Base-by-base conservation (phyloP, 2,329 filamentous ascomycete species). In the Penicillium sp. region DNA sequence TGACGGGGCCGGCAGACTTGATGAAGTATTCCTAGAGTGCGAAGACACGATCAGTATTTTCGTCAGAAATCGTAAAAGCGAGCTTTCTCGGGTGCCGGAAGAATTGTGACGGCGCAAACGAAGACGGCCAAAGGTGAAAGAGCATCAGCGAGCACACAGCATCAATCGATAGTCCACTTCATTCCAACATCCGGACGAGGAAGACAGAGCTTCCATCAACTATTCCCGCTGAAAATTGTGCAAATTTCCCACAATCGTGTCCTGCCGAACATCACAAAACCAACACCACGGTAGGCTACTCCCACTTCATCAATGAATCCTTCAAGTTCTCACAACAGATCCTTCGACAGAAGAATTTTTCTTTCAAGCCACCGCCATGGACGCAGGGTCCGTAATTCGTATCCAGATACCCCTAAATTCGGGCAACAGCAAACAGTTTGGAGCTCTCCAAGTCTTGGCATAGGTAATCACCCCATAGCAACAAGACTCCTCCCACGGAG, bases 21-120 rank as follows among this genome's bases (percentile, higher is more conserved):
- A 80, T 76, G 73, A 99, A 97, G 75, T 97, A 99, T 77, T 99
- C 93, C 93, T 99, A 89, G 74, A 73, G 73, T 72, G 74, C 72
- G 72, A 77, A 63, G 46, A 61, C 54, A 66, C 56, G 61, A 76
- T 77, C 63, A 77, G 75, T 75, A 74, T 64, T 66, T 62, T 56
- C 56, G 65, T 57, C 51, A 54, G 60, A 60, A 57, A 49, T 41
- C 58, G 61, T 28, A 53, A 55, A 56, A 50, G 51, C 40, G 58
- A 58, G 50, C 52, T 52, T 48, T 41, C 54, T 60, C 57, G 56
- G 57, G 54, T 55, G 49, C 52, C 56, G 63, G 54, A 51, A 51
- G 41, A 56, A 54, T 53, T 55, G 61, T 57, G 54, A 60, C 57
- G 59, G 54, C 59, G 52, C 52, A 55, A 58, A 55, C 52, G 54